These are phyloP conservation scores for Fusarium sp. DNA, from an alignment of 2,329 filamentous ascomycete species.

Conservation along the genomic window DNA sequence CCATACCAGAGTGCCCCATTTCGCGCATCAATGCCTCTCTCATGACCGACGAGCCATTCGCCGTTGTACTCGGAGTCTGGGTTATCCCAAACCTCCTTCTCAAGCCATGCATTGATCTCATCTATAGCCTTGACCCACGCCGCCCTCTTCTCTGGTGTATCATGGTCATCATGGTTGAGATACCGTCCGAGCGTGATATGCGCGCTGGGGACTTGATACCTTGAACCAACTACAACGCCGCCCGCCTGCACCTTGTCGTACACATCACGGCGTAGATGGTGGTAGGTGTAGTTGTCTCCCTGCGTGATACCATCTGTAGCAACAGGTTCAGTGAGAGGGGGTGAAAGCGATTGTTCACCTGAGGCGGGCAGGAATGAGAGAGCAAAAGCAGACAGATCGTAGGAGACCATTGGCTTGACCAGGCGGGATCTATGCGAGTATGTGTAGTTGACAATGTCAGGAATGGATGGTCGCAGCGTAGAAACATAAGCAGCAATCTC, in stretches of 20 bases:
- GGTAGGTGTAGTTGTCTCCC: constrained; percentile 83
- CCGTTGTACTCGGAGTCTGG: constrained; percentile 60
- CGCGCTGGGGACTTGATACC: constrained; percentile 90
- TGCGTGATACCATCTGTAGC: constrained; percentile 54
- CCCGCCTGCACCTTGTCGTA: constrained; percentile 71
- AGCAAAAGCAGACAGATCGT: constrained; percentile 86
- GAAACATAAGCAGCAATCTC: constrained; percentile 76
- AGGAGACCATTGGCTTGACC: constrained; percentile 85
- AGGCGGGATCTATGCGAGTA: constrained; percentile 77
- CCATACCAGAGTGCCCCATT: constrained; percentile 89
- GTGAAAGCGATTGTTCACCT: constrained; percentile 64
- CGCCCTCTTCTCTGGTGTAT: constrained; percentile 68
- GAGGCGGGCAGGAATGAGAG: constrained; percentile 87
- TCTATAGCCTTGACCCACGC: constrained; percentile 79
- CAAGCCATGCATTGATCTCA: constrained; percentile 80
- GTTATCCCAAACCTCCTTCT: constrained; percentile 76
- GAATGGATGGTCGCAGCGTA: constrained; percentile 67
- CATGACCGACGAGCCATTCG: constrained; percentile 90
- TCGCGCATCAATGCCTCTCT: constrained; percentile 81
- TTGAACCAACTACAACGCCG: constrained; percentile 78
- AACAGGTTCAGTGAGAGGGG: constrained; percentile 57
- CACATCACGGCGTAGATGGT: constrained; percentile 87
- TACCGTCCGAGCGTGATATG: constrained; percentile 91
- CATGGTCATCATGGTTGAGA: constrained; percentile 75
- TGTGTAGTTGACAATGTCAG: constrained; percentile 74